Base-by-base conservation (phyloP, 306 rosid genomes). In the Rubus idaeus region DNA sequence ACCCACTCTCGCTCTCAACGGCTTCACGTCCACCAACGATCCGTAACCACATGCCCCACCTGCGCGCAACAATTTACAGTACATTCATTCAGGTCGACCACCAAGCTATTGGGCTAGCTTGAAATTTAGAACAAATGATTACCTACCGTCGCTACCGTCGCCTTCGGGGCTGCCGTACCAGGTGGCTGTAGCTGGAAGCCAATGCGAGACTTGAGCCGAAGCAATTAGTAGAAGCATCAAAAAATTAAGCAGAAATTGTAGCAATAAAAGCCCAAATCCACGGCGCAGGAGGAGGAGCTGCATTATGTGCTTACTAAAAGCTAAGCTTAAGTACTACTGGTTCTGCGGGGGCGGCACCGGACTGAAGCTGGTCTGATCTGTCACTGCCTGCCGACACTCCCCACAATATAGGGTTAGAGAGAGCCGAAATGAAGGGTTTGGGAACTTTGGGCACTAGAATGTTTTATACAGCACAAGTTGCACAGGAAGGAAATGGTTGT, bases 31-130 rank as follows among this genome's bases (percentile, higher is more conserved):
- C 87, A 95, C 97, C 75, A 92, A 51, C 1, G 81, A 75, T 0
- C 98, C 97, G 47, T 94, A 94, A 68, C 98, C 98, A 66, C 98
- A 95, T 4, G 98, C 97, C 51, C 98, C 98, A 6, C 98, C 98
- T 93, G 45, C 75, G n/a, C 49, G 67, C 70, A 20, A 21, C 37
- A 30, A 35, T 9, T 63, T 63, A 5, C 46, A 42, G 4, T 3
- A 42, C 46, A 42, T 42, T 4, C 5, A 4, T 42, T 4, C 46
- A 4, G 5, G 8, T 42, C 8, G 8, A 8, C 46, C 46, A 42
- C 46, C 46, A 42, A 42, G 46, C 5, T 4, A 42, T 0, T 42
- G 46, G 46, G 46, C 8, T 42, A 42, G 46, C 46, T 30, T 30
- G 2, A 30, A 30, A 30, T 30, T 30, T 30, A 30, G 46, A 5